Percentiles rank a stretch among this genome's conserved stretches.
These are phyloP conservation scores for Paraurostyla sp. DNA, from an alignment of 73 alveolate species.

Conservation along the genomic window DNA sequence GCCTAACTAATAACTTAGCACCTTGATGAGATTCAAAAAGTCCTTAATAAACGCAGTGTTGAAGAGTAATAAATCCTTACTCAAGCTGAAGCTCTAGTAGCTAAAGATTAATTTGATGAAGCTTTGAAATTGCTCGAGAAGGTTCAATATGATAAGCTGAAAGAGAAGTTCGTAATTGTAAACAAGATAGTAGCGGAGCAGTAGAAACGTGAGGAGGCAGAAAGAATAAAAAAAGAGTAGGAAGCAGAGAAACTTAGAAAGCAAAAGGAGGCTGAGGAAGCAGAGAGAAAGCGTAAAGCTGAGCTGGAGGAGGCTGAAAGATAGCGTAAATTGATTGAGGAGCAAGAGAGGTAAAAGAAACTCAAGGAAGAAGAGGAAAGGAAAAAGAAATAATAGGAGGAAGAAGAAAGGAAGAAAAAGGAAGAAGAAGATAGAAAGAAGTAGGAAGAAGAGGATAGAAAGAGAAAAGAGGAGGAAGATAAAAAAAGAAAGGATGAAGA, in stretches of 20 bases:
- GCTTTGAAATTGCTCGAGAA: neutral
- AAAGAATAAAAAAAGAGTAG: neutral
- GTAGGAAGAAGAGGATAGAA: too few species aligned
- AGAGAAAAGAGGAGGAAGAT: too few species aligned
- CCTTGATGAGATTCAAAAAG: neutral
- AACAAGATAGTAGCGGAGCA: neutral
- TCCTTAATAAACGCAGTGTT: neutral
- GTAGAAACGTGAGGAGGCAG: neutral
- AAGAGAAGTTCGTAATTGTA: neutral
- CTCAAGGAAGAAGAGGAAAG: too few species aligned
- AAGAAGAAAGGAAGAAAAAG: too few species aligned
- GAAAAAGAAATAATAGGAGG: too few species aligned
- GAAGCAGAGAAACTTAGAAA: neutral
- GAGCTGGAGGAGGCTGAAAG: neutral
- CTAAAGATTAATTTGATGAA: neutral
- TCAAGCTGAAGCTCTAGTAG: neutral
- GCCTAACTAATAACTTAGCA: neutral
- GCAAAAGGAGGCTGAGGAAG: neutral
- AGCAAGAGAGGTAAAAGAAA: neutral
- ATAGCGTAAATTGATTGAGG: neutral
- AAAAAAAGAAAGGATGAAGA: too few species aligned
- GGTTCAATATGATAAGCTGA: neutral
- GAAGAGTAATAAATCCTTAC: neutral
- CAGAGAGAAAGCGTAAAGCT: neutral
- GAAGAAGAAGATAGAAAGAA: too few species aligned